Evolutionary conservation across 2,329 filamentous ascomycete genomes (phyloP).

Genomic region (Aspergillus udagawae): DNA sequence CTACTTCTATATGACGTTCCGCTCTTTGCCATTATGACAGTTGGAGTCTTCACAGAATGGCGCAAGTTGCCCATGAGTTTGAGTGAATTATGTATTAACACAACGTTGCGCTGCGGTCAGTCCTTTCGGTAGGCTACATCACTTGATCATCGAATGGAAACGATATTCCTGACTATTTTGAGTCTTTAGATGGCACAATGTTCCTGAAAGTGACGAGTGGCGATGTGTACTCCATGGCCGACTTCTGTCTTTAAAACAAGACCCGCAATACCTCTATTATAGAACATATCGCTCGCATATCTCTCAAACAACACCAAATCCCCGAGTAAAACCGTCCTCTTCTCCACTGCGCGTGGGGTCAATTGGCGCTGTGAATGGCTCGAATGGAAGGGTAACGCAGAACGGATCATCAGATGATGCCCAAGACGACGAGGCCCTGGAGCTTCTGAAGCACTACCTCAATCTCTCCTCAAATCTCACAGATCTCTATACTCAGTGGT

Average conservation of each 20-base stretch:
- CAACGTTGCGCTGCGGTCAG: constrained; percentile 88
- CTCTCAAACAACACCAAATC: constrained; percentile 14
- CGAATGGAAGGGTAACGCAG: constrained; percentile 17
- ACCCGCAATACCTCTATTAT: constrained; percentile 74
- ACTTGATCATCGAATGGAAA: not conserved
- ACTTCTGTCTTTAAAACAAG: constrained; percentile 80
- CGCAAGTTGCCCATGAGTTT: constrained; percentile 77
- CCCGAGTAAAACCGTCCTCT: constrained; percentile 15
- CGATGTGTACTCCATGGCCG: constrained; percentile 82
- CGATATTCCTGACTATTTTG: constrained; percentile 2
- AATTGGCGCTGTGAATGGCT: constrained; percentile 4
- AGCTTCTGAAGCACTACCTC: constrained; percentile 77
- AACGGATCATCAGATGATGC: constrained; percentile 12
- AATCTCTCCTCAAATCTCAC: constrained; percentile 75
- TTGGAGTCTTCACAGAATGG: constrained; percentile 67
- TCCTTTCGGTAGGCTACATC: constrained; percentile 63
- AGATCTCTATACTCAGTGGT: constrained; percentile 82
- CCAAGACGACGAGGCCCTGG: constrained; percentile 65
- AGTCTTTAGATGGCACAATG: constrained; percentile 71
- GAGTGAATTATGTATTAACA: constrained; percentile 88
- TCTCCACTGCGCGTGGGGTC: not conserved
- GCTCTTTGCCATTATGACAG: constrained; percentile 27
- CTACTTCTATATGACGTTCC: not conserved
- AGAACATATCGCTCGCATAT: constrained; percentile 57
- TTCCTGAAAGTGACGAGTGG: constrained; percentile 72